Base-by-base conservation (phyloP, 2,329 filamentous ascomycete species). In the Furcasterigmium sp. region DNA sequence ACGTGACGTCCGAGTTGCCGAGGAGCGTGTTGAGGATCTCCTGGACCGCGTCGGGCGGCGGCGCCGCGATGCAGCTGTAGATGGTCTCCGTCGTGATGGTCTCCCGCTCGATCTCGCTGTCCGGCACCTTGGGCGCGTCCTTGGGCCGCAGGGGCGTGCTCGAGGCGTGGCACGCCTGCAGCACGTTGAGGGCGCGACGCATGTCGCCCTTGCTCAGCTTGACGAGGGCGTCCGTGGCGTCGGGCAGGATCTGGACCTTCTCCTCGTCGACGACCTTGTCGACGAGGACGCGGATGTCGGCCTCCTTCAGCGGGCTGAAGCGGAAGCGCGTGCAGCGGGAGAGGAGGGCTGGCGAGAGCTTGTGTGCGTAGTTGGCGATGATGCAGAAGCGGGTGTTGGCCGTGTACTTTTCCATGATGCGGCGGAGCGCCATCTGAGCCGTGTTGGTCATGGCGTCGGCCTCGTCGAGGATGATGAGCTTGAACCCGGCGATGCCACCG, bases 381-480 rank as follows among this genome's bases (percentile, higher is more conserved):
- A 98, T 89, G 69, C 91, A 97, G 69, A 98, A 98, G 41, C 93
- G 78, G 3, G 93, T 96, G 69, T 98, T 98, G 47, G 87, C 87
- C 1, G 93, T 98, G 70, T 98, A 98, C 69, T 95, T 95, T 62
- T 98, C 93, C 93, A 98, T 98, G 59, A 98, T 97, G 38, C 93
- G 76, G 49, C 93, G 80, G 43, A 98, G 73, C 0, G 93, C 93
- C 91, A 98, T 98, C 67, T 98, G 93, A 6, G 93, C 93, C 1
- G 91, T 94, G 42, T 88, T 86, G n/a, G 93, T 98, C 93, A 98
- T 98, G 42, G 93, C 93, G 63, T 98, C 93, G n/a, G 93, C 93
- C 71, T 98, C 93, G 64, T 98, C 93, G 5, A 98, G 80, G 43
- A 98, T 88, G 60, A 98, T 97, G 53, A 98, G 81, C 71, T 98